A percentile compares a stretch with the other conserved stretches of the same genome.
Conservation (phyloP, 805 yeast species). For the Metschnikowia gruessii region DNA sequence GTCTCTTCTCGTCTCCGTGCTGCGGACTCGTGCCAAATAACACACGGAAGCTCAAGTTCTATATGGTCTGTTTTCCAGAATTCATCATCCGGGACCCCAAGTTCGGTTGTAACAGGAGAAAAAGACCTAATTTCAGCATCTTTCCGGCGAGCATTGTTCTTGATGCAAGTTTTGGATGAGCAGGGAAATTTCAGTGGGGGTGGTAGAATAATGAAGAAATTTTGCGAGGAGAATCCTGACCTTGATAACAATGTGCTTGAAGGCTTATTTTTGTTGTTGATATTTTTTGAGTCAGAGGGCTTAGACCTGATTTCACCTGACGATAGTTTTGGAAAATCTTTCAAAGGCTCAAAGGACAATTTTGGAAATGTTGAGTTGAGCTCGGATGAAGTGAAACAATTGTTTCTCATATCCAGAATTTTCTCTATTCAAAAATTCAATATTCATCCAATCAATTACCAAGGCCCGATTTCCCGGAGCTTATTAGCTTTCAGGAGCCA, state of each 20-base stretch:
- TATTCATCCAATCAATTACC: constrained; percentile 44
- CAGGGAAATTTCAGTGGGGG: constrained; percentile 26
- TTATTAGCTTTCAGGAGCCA: constrained; percentile 66
- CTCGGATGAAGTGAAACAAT: constrained; percentile 36
- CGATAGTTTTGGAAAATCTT: not conserved
- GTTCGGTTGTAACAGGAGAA: not conserved
- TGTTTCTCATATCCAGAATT: constrained; percentile 36
- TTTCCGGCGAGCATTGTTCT: constrained; percentile 45
- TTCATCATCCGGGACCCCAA: constrained; percentile 7
- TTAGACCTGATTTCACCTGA: not conserved
- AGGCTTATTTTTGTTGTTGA: constrained; percentile 45
- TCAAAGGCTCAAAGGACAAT: constrained; percentile 11
- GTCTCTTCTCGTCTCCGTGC: not conserved
- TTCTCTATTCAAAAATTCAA: constrained; percentile 36
- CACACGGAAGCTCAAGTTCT: not conserved
- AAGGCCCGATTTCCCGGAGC: constrained; percentile 69
- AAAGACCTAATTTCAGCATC: constrained; percentile 10
- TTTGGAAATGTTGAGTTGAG: constrained; percentile 26
- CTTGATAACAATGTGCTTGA: constrained; percentile 29
- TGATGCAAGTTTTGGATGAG: constrained; percentile 48
- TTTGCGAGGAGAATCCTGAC: constrained; percentile 20
- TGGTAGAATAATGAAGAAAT: constrained; percentile 48
- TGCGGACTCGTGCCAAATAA: not conserved
- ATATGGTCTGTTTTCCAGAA: constrained; percentile 15
- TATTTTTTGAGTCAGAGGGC: constrained; percentile 30